Base-by-base conservation (phyloP, 805 yeast genomes). In the Myxozyma lipomycoides region DNA sequence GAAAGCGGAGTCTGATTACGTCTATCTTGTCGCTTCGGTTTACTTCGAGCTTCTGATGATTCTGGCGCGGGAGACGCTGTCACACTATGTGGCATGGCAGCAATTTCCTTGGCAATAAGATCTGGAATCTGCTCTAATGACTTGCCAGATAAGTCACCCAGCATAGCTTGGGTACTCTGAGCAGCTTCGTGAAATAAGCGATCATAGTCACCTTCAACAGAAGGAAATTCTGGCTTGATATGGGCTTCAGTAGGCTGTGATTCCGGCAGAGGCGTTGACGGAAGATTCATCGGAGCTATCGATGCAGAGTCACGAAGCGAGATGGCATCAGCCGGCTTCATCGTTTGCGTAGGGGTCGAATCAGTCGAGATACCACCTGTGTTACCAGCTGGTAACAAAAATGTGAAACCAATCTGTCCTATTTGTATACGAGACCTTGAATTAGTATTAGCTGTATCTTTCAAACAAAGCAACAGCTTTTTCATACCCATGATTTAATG, bases 401-500 rank as follows among this genome's bases (percentile, higher is more conserved):
- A 93, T 44, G 81, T 78, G 67, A 93, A 93, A 6, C 88, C 84
- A 17, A 91, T 86, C 62, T 88, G 95, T 12, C 97, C 98, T 36
- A 93, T 87, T 67, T 93, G 98, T 44, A 93, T 82, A 61, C 85
- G 62, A 5, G 73, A 68, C 17, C 64, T 58, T 25, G 19, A 35
- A 25, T 3, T n/a, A 7, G 21, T 6, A 18, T 24, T 34, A 19
- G 34, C 21, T 17, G 6, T 30, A 17, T 6, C n/a, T 9, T 17
- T 17, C 19, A 12, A 17, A 7, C 7, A 18, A 24, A 5, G 25
- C 10, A 5, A 3, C 4, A 12, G 7, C 23, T 49, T 22, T 45
- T 41, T 34, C 84, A 1, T 90, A 81, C 37, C 84, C 86, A 68
- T 91, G 87, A 21, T 74, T 74, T 42, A 93, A 71, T 1, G 96